Base-by-base conservation (phyloP, 441 rosid species). In the Viola pubescens region DNA sequence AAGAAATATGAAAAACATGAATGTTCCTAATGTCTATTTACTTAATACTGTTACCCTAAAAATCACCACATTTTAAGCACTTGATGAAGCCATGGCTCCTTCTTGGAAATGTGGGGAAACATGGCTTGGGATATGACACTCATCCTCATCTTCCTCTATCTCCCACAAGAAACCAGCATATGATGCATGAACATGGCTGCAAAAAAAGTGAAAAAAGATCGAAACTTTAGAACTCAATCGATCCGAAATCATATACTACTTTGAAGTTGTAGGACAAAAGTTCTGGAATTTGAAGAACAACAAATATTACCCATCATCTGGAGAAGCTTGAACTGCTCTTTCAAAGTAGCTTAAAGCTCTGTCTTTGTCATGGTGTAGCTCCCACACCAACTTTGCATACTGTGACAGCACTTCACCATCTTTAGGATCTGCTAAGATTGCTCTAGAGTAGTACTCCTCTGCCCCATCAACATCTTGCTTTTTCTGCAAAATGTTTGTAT, bases 121-220 rank as follows among this genome's bases (percentile, higher is more conserved):
- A 40, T 54, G 63, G 8, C 11, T 14, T 2, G 62, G 65, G 7
- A 26, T 68, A 2, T 7, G 10, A 7, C 69, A 65, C 55, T 70
- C 79, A n/a, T 56, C 69, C 0, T 65, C 75, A 34, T 73, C 84
- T 49, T 78, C 80, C 58, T 81, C 87, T 0, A 64, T 60, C 56
- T 83, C 81, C 92, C 92, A 81, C 0, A 83, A 81, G 58, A 86
- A 81, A 14, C 73, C 67, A 4, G 92, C 92, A 70, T 85, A 83
- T 41, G 88, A 81, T 44, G 92, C 87, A 4, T 78, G 87, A 45
- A 82, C 78, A 63, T 79, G 79, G 71, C 65, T 59, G 65, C n/a
- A 43, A 48, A 53, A 40, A 10, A 8, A n/a, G 38, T 26, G 34
- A 26, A 26, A 26, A 26, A 26, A 26, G 1, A 26, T 26, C 34